Evolutionary conservation across 2,329 filamentous ascomycete species (phyloP).

Genomic region (Graphilbum fragrans): DNA sequence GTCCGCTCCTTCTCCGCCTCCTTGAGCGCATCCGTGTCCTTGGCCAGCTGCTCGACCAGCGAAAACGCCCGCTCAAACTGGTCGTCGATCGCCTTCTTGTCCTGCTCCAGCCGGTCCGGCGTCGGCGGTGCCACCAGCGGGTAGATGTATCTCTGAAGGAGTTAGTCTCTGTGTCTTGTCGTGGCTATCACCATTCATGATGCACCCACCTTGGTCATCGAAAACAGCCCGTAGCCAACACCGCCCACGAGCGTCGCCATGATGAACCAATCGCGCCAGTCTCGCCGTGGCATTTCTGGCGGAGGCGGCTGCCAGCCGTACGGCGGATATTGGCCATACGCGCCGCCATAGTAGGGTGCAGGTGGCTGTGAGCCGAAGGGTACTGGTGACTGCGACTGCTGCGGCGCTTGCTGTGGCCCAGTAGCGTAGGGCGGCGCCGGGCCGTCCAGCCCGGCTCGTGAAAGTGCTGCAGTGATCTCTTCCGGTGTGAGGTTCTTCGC

Average conservation of each 20-base stretch:
- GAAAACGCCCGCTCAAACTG: conserved; percentile 87
- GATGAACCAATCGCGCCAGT: conserved; percentile 99
- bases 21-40: conserved; percentile 84
- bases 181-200: neutral
- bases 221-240: conserved; percentile 79
- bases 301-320: conserved; percentile 45
- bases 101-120: conserved; percentile 82
- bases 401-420: conserved; percentile 12
- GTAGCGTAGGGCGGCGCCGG: conserved; percentile 20
- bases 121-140: conserved; percentile 90
- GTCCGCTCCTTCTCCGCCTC: conserved; percentile 74
- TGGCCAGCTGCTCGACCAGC: conserved; percentile 80
- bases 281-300: conserved; percentile 57
- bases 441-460: conserved; percentile 53
- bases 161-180: neutral
- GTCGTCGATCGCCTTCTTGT: conserved; percentile 86
- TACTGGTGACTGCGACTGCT: conserved; percentile 18
- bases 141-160: conserved; percentile 66
- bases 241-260: conserved; percentile 94
- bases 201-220: conserved; percentile 60
- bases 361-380: conserved; percentile 19
- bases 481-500: conserved; percentile 96
- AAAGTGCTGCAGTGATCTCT: conserved; percentile 77
- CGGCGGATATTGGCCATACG: conserved; percentile 27
- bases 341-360: conserved; percentile 30